These are phyloP conservation scores for Acarospora socialis DNA, from an alignment of 2,329 filamentous ascomycete species.

Conservation along the genomic window DNA sequence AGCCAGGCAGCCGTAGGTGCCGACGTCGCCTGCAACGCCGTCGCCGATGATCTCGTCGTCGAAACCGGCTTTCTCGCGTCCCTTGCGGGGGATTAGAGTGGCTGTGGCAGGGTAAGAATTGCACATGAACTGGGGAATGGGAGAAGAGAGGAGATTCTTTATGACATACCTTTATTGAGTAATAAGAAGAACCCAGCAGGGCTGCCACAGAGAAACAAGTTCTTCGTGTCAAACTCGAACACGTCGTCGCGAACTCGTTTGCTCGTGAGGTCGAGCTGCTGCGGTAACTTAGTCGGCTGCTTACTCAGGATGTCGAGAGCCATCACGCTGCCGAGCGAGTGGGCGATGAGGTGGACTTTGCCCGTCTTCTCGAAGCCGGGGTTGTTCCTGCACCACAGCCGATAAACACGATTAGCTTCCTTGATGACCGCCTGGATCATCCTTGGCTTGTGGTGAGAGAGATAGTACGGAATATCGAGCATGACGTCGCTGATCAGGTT, in stretches of 20 bases:
- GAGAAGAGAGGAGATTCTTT: neutral
- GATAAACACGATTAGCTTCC: slow-evolving; percentile 92
- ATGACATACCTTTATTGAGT: slow-evolving; percentile 46
- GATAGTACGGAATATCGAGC: slow-evolving; percentile 95
- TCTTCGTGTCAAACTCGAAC: slow-evolving; percentile 86
- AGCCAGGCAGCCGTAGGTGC: slow-evolving; percentile 75
- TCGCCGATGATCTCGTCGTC: slow-evolving; percentile 46
- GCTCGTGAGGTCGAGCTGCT: slow-evolving; percentile 21
- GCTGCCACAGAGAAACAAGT: slow-evolving; percentile 79
- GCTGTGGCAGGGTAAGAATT: slow-evolving; percentile 23
- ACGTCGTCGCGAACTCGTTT: slow-evolving; percentile 35
- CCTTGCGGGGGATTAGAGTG: slow-evolving; percentile 59
- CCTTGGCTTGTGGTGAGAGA: slow-evolving; percentile 88
- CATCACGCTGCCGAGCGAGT: slow-evolving; percentile 91
- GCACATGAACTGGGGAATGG: slow-evolving; percentile 21
- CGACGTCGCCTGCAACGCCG: slow-evolving; percentile 60
- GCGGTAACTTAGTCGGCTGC: slow-evolving; percentile 61
- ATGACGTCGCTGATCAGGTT: slow-evolving; percentile 94
- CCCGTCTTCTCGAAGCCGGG: slow-evolving; percentile 68
- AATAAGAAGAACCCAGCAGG: slow-evolving; percentile 87
- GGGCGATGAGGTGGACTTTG: slow-evolving; percentile 80
- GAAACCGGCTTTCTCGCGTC: slow-evolving; percentile 59
- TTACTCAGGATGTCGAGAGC: slow-evolving; percentile 78
- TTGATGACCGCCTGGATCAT: slow-evolving; percentile 82
- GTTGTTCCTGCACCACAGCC: slow-evolving; percentile 89